Evolutionary conservation across 208 protist species (phyloP), one percentile per base, ranked within the genome.

Genomic region (Trypanosoma boissoni): DNA sequence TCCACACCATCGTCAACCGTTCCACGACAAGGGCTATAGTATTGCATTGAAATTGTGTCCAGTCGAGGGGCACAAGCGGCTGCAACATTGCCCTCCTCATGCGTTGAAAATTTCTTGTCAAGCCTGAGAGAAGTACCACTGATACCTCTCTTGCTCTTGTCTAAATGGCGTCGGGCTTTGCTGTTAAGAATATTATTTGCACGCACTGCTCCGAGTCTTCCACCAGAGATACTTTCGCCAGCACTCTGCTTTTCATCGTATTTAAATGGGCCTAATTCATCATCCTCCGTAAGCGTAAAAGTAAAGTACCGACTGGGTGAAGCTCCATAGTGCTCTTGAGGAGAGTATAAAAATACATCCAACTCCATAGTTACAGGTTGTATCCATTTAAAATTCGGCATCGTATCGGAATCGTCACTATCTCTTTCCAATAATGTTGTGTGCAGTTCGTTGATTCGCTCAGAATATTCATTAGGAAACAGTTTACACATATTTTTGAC

Each of bases 1-100:
- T 34, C 37, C 9, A 14, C 29, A 31, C 16, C 14, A 46, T 24
- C 14, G 24, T 32, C 53, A 43, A 14, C 20, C 26, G 16, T 20
- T 44, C 49, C 46, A 41, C 70, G 62, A 36, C 78, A 86, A 31
- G 74, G 78, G 9, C 57, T 70, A 63, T 79, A 86, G 54, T 64
- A 74, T 10, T 51, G 58, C 16, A 70, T 68, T 0, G 71, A 59
- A 2, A 86, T 64, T 16, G 49, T 55, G 48, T 81, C 74, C 23
- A 65, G 54, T 2, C 74, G 65, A 18, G 78, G 66, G 44, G 44
- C 26, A 66, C 78, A 86, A 39, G 68, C 64, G 26, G 65, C 14
- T 44, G 53, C 10, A 21, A 81, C 49, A 29, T 64, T 44, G 1
- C 32, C 60, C 16, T 50, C 50, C n/a, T 72, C 34, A 16, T 12